phyloP scores from a whole-genome alignment of 805 yeast genomes.

The Hanseniaspora valbyensis region DNA sequence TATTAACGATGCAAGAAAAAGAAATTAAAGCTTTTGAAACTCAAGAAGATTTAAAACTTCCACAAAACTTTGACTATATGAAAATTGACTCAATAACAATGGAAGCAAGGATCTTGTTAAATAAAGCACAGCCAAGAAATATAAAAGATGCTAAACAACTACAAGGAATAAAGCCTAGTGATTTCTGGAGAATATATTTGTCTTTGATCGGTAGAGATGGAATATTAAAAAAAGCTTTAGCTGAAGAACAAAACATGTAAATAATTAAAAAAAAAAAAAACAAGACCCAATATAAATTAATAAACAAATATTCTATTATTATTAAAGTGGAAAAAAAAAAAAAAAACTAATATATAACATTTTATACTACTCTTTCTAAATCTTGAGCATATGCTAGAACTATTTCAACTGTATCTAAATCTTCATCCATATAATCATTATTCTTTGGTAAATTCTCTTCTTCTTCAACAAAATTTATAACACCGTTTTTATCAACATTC shows the following conservation, averaged over 20 bases:
- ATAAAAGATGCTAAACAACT: conserved; percentile 92
- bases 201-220: conserved; percentile 29
- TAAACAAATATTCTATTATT: too few species aligned
- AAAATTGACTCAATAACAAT: conserved; percentile 53
- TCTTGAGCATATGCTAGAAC: conserved; percentile 5
- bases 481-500: conserved; percentile 42
- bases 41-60: conserved; percentile 69
- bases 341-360: too few species aligned
- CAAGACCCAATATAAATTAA: background rate
- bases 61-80: conserved; percentile 52
- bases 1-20: conserved; percentile 58
- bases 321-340: too few species aligned
- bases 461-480: conserved; percentile 34
- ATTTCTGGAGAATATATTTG: conserved; percentile 46
- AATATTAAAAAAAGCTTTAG: background rate
- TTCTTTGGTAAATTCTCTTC: conserved; percentile 22
- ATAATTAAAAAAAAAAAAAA: background rate
- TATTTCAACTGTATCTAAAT: conserved; percentile 8
- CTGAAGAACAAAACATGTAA: background rate
- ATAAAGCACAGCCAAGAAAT: conserved; percentile 71
- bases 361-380: conserved; percentile 11
- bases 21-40: conserved; percentile 68
- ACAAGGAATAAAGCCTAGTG: conserved; percentile 77
- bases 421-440: conserved; percentile 16
- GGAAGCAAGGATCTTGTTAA: conserved; percentile 61